Base-by-base conservation (phyloP, 2,329 filamentous ascomycete genomes). In the Fusarium circinatum region DNA sequence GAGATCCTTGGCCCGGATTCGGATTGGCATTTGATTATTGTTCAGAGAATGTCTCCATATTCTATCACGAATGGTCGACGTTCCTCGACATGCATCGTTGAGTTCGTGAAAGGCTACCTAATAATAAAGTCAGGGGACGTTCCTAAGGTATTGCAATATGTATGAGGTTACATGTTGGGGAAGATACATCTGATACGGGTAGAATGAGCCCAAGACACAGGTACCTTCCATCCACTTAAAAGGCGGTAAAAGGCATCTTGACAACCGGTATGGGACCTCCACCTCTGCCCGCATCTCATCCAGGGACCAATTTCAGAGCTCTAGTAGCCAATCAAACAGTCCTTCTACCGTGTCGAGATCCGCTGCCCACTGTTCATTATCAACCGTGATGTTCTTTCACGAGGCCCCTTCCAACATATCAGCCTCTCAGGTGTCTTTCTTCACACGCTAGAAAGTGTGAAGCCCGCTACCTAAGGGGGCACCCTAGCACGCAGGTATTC, bases 251-350 rank as follows among this genome's bases (percentile, higher is more conserved):
- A 68, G 71, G 49, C 52, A 67, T 62, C 42, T 54, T 36, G 24
- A 34, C 47, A 22, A 54, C 32, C 38, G 49, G 62, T 59, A 71
- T 74, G 62, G 70, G 49, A 49, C 56, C 39, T 72, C 56, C 47
- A 72, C 55, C 44, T 73, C 56, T 65, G 57, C 52, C 44, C 39
- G 70, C 68, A 65, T 41, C 28, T 39, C 66, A 62, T 74, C 60
- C 70, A 73, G 71, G 71, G 71, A 73, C 71, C 66, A 73, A 74
- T 68, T 63, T 64, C 62, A 36, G 45, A 39, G 34, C 52, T 61
- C 47, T 3, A 38, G 36, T 30, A 32, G n/a, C 66, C 71, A 74
- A 74, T 74, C 71, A 74, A 32, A 22, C 34, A 34, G 26, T 26
- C 18, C 9, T 30, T 55, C 67, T 26, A 39, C 32, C 38, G 26